phyloP scores from a whole-genome alignment of 352 stramenopile species.

The Pythium plurisporium region DNA sequence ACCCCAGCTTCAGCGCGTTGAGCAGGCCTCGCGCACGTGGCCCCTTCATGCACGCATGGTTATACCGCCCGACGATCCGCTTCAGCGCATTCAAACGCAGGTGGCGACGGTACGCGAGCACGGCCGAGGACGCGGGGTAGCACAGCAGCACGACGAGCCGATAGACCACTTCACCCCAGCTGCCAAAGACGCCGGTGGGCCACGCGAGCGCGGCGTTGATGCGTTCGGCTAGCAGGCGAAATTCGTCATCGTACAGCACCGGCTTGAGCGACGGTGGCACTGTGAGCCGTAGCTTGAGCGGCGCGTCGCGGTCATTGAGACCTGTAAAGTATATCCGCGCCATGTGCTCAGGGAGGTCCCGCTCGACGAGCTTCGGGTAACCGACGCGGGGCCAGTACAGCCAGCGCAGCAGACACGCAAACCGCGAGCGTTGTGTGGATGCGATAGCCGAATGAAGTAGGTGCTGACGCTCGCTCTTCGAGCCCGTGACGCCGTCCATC shows the following conservation, averaged over 20 bases:
- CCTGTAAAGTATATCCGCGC: conserved; percentile 68
- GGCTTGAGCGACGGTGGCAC: conserved; percentile 53
- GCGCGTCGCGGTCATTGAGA: conserved; percentile 56
- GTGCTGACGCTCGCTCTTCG: conserved; percentile 54
- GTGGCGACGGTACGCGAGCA: conserved; percentile 64
- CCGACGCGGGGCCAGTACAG: conserved; percentile 72
- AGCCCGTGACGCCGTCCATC: conserved; percentile 41
- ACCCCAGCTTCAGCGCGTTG: conserved; percentile 76
- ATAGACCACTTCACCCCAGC: conserved; percentile 60
- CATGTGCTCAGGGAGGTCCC: conserved; percentile 81
- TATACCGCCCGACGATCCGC: conserved; percentile 69
- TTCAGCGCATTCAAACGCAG: conserved; percentile 75
- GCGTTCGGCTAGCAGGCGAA: conserved; percentile 50
- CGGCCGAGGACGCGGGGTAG: conserved; percentile 64
- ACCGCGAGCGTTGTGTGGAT: conserved; percentile 49
- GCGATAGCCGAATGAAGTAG: conserved; percentile 53
- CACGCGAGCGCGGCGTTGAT: conserved; percentile 64
- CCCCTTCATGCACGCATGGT: conserved; percentile 80
- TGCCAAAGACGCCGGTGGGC: conserved; percentile 39
- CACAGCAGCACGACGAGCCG: conserved; percentile 54
- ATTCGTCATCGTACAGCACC: conserved; percentile 68
- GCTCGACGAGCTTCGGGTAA: conserved; percentile 76
- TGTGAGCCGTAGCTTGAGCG: conserved; percentile 52
- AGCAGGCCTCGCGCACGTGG: conserved; percentile 58
- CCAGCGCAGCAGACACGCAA: conserved; percentile 51